Base-by-base conservation (phyloP, 345 rosid genomes). In the Turritis glabra region DNA sequence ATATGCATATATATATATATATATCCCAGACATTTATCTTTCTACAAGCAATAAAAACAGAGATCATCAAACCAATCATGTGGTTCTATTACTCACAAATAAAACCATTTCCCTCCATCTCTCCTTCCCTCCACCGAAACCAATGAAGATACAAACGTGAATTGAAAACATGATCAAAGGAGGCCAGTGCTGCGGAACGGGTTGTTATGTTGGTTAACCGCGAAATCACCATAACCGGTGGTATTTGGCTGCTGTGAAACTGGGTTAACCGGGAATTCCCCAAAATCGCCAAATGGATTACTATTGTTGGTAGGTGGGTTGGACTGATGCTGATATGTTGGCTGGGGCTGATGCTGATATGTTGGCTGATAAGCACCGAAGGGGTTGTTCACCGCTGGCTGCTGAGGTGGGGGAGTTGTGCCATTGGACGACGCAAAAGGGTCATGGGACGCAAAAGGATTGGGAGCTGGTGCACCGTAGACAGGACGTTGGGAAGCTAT, bases 361-460 rank as follows among this genome's bases (percentile, higher is more conserved):
- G 81, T 22, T 7, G 92, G 87, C 46, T 90, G 96, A 84, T 87
- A 92, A 9, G 83, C 78, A 51, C 89, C 87, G 7, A 92, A 95
- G 10, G 98, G 98, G 75, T 95, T 89, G 60, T 47, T 73, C 0
- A 61, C 47, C 0, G 76, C 19, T 25, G 40, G 54, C 52, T 85
- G 94, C 74, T 75, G 80, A 60, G 92, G 82, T 25, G 90, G 75
- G 38, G 86, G 81, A 35, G 85, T 15, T 41, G 46, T 33, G 76
- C 53, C 74, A 55, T 77, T 90, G 57, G 93, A 83, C 67, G 83
- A 23, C 8, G 80, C 75, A 55, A 90, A 95, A 30, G 96, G 92
- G 73, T 92, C 98, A 3, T 88, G 93, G 8, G 82, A 85, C 81
- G 84, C 98, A 19, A 96, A 96, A 3, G 99, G 99, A 43, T 96